Conservation (phyloP, 352 stramenopile genomes). For the Phytophthora crassamura region DNA sequence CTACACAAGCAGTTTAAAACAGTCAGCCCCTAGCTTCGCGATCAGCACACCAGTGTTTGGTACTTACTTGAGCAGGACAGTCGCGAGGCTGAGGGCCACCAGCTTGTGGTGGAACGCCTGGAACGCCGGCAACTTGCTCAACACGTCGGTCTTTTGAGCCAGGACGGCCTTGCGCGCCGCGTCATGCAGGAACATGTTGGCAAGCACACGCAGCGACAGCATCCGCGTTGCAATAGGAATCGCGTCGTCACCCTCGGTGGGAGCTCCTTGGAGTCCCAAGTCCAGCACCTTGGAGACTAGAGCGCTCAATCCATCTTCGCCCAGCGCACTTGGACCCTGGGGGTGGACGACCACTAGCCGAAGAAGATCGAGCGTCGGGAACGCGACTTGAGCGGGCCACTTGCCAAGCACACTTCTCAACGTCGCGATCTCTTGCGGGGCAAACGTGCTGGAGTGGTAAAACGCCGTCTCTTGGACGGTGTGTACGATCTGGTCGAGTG, state of each 20-base stretch:
- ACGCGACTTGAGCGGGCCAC: constrained; percentile 83
- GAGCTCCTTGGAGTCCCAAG: constrained; percentile 43
- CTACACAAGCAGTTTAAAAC: constrained; percentile 28
- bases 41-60: neutral
- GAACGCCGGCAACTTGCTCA: constrained; percentile 55
- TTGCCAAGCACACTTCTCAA: constrained; percentile 67
- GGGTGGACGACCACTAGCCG: constrained; percentile 92
- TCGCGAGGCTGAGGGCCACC: constrained; percentile 70
- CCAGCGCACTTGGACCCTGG: constrained; percentile 60
- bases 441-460: constrained; percentile 93
- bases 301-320: constrained; percentile 38
- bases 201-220: constrained; percentile 75
- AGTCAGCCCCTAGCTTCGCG: neutral
- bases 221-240: constrained; percentile 76
- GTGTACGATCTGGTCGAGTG: constrained; percentile 62
- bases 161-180: constrained; percentile 52
- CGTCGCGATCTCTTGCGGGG: constrained; percentile 57
- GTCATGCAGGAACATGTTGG: constrained; percentile 78
- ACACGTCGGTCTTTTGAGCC: constrained; percentile 59
- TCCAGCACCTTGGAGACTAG: constrained; percentile 47
- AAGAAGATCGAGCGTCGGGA: constrained; percentile 93
- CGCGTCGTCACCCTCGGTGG: constrained; percentile 29
- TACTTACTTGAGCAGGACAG: constrained; percentile 77
- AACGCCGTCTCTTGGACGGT: constrained; percentile 85
- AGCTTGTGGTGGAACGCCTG: constrained; percentile 67